Evolutionary conservation across 768 basidiomycete genomes (phyloP).

Genomic region (Mycena haematopus): DNA sequence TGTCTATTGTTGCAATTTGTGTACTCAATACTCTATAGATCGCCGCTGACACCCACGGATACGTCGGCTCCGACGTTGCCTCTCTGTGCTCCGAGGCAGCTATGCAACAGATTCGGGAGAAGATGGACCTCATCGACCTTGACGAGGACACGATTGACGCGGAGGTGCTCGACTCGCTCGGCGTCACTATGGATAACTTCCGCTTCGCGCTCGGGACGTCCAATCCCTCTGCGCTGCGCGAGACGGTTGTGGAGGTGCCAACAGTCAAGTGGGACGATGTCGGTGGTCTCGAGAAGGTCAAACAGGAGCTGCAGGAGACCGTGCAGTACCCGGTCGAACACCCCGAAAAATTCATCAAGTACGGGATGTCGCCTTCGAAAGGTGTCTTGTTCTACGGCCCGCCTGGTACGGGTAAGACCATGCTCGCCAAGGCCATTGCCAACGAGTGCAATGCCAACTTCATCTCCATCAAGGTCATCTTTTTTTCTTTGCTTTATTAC

Average conservation of each 20-base stretch:
- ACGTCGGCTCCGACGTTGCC: slow-evolving; percentile 97
- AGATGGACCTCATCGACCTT: slow-evolving; percentile 97
- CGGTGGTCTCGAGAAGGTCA: slow-evolving; percentile 99
- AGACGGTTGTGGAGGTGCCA: slow-evolving; percentile 99
- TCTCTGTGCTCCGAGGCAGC: slow-evolving; percentile 98
- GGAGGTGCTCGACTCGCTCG: slow-evolving; percentile 97
- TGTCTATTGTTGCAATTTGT: background rate
- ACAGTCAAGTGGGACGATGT: slow-evolving; percentile 99
- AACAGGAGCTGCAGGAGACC: slow-evolving; percentile 98
- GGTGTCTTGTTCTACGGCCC: slow-evolving; percentile 99
- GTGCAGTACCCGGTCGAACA: slow-evolving; percentile 99
- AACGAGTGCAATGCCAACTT: slow-evolving; percentile 99
- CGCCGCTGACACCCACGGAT: slow-evolving; percentile 98
- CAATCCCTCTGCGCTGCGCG: slow-evolving; percentile 97
- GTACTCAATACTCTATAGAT: slow-evolving; percentile 59
- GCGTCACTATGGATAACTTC: slow-evolving; percentile 99
- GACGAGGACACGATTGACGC: slow-evolving; percentile 99
- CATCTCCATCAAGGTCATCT: slow-evolving; percentile 90
- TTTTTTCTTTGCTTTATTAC: background rate
- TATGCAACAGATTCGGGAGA: slow-evolving; percentile 99
- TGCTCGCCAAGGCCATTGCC: slow-evolving; percentile 98
- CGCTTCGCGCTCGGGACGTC: slow-evolving; percentile 96
- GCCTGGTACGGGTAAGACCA: slow-evolving; percentile 99
- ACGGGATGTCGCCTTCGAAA: slow-evolving; percentile 99
- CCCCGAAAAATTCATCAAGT: slow-evolving; percentile 99